phyloP scores from a whole-genome alignment of 2,329 filamentous ascomycete species.

The Drechslerella dactyloides region DNA sequence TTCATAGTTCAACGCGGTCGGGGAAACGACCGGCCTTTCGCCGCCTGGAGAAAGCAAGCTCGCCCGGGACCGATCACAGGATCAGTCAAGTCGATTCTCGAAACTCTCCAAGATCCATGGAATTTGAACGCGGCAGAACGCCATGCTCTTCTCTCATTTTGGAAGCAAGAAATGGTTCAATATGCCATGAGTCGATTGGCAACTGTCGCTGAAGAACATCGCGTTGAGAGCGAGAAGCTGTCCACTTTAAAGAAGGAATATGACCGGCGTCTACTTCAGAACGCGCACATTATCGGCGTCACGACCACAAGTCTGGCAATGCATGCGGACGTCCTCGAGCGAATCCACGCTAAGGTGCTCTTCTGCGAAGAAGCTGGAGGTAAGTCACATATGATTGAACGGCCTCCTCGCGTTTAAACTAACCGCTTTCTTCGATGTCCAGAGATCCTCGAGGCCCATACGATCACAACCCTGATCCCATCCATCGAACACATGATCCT shows the following conservation, averaged over 20 bases:
- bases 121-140: conserved; percentile 10
- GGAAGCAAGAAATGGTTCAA: conserved; percentile 27
- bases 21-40: conserved; percentile 22
- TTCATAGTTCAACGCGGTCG: conserved; percentile 11
- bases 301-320: conserved; percentile 68
- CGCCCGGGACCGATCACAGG: neutral
- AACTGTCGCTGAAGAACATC: conserved; percentile 21
- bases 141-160: conserved; percentile 16
- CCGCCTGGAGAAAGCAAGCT: conserved; percentile 13
- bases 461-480: conserved; percentile 67
- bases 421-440: too few species aligned
- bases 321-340: conserved; percentile 62
- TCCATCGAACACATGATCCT: conserved; percentile 68
- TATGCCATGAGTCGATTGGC: conserved; percentile 18
- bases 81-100: conserved; percentile 6
- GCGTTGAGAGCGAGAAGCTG: conserved; percentile 16
- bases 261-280: conserved; percentile 26
- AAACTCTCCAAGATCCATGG: conserved; percentile 20
- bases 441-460: conserved; percentile 71
- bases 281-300: conserved; percentile 63
- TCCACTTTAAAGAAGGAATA: conserved; percentile 31
- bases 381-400: conserved; percentile 9
- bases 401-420: too few species aligned
- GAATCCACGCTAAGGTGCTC: conserved; percentile 65
- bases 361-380: conserved; percentile 71